Percentiles rank a stretch among this genome's conserved stretches.
These are phyloP conservation scores for Nidula microcarpa DNA, from an alignment of 768 basidiomycete genomes.

Conservation along the genomic window DNA sequence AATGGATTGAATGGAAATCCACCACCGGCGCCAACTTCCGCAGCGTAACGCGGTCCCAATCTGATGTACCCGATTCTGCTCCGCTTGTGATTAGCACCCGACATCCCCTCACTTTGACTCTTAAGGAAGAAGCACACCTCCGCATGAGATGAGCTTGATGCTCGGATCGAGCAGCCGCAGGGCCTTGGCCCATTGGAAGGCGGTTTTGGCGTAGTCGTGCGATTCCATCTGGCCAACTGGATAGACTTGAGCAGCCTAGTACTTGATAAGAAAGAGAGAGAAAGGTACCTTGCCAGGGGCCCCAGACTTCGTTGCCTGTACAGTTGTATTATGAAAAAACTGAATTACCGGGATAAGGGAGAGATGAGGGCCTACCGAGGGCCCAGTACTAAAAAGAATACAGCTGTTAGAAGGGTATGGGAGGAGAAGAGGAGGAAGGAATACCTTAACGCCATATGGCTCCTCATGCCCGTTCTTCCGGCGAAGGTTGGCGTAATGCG, in stretches of 20 bases:
- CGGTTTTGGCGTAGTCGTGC: conserved; percentile 50
- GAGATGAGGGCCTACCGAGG: conserved; percentile 15
- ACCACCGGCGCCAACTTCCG: conserved; percentile 40
- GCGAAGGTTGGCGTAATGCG: conserved; percentile 53
- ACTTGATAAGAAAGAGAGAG: neutral
- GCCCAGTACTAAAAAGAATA: conserved; percentile 26
- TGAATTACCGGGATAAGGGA: neutral
- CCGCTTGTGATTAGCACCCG: too few relatives aligned
- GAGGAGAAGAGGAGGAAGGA: neutral
- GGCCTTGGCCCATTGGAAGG: conserved; percentile 61
- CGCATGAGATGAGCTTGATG: conserved; percentile 55
- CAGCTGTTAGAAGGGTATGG: neutral
- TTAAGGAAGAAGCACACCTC: conserved; percentile 27
- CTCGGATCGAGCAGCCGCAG: conserved; percentile 52
- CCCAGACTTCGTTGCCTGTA: conserved; percentile 56
- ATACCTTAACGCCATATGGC: conserved; percentile 47
- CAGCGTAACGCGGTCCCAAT: conserved; percentile 40
- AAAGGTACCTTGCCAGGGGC: conserved; percentile 43
- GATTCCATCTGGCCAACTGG: conserved; percentile 54
- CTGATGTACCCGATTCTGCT: conserved; percentile 34
- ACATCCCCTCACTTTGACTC: too few relatives aligned
- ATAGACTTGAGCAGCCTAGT: neutral
- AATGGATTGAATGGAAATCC: conserved; percentile 48
- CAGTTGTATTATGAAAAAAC: conserved; percentile 11
- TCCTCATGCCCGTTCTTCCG: conserved; percentile 54